Conservation (phyloP, 2,329 filamentous ascomycete species). For the Exserohilum turcica region DNA sequence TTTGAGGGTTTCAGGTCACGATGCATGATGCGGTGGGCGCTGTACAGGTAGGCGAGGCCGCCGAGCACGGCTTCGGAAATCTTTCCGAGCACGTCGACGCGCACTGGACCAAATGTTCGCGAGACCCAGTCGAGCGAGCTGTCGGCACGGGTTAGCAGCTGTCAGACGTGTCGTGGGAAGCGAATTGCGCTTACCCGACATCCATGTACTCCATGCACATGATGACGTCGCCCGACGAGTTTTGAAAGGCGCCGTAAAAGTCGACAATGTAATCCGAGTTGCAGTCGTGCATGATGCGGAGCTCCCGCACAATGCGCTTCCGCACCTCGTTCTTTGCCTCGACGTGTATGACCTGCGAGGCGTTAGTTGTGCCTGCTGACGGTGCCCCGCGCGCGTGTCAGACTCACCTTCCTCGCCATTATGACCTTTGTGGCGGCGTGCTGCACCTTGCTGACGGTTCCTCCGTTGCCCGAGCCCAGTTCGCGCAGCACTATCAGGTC, state of each 20-base stretch:
- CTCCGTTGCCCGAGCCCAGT: constrained; percentile 92
- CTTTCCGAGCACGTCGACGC: constrained; percentile 95
- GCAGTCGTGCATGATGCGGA: constrained; percentile 98
- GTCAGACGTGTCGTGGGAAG: neutral
- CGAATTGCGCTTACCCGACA: constrained; percentile 73
- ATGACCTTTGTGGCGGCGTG: constrained; percentile 92
- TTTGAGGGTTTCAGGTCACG: constrained; percentile 99
- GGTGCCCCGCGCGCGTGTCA: neutral
- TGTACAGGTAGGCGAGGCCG: constrained; percentile 92
- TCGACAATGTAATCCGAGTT: constrained; percentile 96
- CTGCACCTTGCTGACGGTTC: constrained; percentile 96
- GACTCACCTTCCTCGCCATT: constrained; percentile 92
- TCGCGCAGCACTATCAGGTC: constrained; percentile 94
- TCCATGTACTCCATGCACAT: constrained; percentile 99
- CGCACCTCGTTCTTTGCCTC: constrained; percentile 97
- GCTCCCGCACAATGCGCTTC: constrained; percentile 93
- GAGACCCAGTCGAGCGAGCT: constrained; percentile 94
- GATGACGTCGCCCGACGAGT: constrained; percentile 95
- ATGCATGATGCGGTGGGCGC: constrained; percentile 97
- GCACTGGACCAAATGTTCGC: constrained; percentile 90
- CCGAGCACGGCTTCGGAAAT: constrained; percentile 95
- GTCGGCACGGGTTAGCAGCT: constrained; percentile 24
- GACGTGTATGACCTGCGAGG: constrained; percentile 86
- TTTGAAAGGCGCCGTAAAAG: constrained; percentile 96
- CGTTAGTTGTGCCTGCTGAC: constrained; percentile 15